These are phyloP conservation scores for Didymella exigua DNA, from an alignment of 2,329 filamentous ascomycete genomes.

Conservation along the genomic window DNA sequence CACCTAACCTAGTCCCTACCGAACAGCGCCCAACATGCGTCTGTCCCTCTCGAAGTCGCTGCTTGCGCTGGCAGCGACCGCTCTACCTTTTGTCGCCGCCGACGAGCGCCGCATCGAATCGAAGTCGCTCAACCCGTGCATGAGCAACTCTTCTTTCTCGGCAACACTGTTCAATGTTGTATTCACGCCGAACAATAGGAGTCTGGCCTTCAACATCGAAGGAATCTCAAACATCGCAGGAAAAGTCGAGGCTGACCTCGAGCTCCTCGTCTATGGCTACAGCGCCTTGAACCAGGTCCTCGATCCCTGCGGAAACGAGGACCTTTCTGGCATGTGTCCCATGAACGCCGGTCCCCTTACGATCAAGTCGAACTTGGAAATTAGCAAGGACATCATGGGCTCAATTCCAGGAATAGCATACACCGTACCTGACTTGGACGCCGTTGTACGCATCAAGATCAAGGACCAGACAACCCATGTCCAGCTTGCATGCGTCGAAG, in stretches of 20 bases:
- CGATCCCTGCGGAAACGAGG: constrained; percentile 73
- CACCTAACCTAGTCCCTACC: constrained; percentile 22
- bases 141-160: constrained; percentile 83
- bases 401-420: constrained; percentile 84
- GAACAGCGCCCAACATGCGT: constrained; percentile 38
- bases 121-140: constrained; percentile 82
- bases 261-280: constrained; percentile 83
- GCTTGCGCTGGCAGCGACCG: constrained; percentile 43
- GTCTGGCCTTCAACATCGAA: constrained; percentile 74
- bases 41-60: constrained; percentile 42
- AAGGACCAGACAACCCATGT: constrained; percentile 68
- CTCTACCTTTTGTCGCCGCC: constrained; percentile 60
- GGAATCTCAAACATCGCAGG: constrained; percentile 84
- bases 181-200: constrained; percentile 76
- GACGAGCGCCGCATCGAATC: constrained; percentile 72
- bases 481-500: constrained; percentile 84
- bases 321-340: constrained; percentile 78
- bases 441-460: constrained; percentile 80
- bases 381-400: constrained; percentile 63
- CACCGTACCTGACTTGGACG: constrained; percentile 88
- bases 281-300: constrained; percentile 69
- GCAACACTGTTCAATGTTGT: constrained; percentile 87
- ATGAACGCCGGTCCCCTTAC: constrained; percentile 86
- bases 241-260: constrained; percentile 77
- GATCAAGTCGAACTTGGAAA: constrained; percentile 70